Evolutionary conservation across 1,139 yeast genomes (phyloP), one percentile per base, ranked within the genome.

Genomic region (Meyerozyma carpophila): DNA sequence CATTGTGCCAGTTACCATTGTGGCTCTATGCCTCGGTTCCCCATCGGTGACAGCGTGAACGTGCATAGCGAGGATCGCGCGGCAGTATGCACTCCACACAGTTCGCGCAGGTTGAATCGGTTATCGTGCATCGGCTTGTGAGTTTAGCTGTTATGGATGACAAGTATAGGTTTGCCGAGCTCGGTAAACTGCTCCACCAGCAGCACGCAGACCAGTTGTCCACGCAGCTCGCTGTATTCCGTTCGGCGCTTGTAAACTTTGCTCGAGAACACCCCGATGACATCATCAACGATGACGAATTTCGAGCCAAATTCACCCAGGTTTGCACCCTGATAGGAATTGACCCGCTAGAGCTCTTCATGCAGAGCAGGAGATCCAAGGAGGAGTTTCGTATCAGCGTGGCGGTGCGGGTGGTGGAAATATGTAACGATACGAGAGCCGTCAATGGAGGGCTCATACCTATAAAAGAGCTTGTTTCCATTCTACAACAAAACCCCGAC

Each of bases 381-480:
- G 40, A 43, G 7, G 88, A 83, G 51, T 82, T 75, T 54, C 70
- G 73, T 50, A 77, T 81, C 47, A 89, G 84, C 39, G 63, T 90
- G 31, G 79, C 88, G 1, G 86, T 88, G 9, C 75, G 82, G 44
- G 70, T 88, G 11, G 83, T 88, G 27, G 95, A 89, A 53, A 68
- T 84, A 3, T 87, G 95, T 57, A 79, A 84, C 45, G 70, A 75
- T 32, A 84, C 94, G 0, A 65, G 86, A 49, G 82, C 77, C 47
- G 66, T 83, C 46, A 89, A 87, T 56, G 96, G 96, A 3, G 96
- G 96, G 1, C 67, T 89, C 28, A 77, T 89, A 5, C 67, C 87
- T 0, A 66, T 86, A 40, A 72, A 77, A 38, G 94, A 86, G 49
- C 65, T 89, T 21, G 53, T 67, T 2, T 59, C 65, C 44, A 53